These are phyloP conservation scores for Daldinia grandis DNA, from an alignment of 495 filamentous ascomycete genomes.

Conservation along the genomic window DNA sequence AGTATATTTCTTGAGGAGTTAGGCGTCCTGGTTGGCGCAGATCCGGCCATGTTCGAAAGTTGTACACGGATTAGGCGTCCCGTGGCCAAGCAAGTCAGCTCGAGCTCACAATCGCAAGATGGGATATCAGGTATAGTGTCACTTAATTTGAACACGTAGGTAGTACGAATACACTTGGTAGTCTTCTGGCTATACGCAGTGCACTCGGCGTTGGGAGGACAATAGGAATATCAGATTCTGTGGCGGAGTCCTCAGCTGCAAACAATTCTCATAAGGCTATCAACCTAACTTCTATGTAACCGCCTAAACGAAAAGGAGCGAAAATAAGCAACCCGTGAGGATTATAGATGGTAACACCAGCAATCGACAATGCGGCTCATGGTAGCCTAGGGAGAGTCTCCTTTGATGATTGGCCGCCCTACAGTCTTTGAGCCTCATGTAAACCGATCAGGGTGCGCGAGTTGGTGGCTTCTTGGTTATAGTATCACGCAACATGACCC, in stretches of 20 bases:
- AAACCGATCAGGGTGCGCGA: slow-evolving; percentile 38
- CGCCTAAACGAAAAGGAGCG: not conserved
- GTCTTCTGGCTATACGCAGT: not conserved
- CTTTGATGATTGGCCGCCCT: slow-evolving; percentile 9
- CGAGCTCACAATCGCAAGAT: not conserved
- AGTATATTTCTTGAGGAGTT: not conserved
- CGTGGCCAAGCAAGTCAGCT: slow-evolving; percentile 12
- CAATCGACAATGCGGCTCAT: slow-evolving; percentile 25
- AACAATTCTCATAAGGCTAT: slow-evolving; percentile 11
- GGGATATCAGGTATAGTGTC: slow-evolving; percentile 10
- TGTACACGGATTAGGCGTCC: slow-evolving; percentile 23
- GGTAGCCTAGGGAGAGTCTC: not conserved
- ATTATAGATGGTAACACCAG: slow-evolving; percentile 14
- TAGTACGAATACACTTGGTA: slow-evolving; percentile 3
- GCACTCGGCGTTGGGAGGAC: slow-evolving; percentile 1
- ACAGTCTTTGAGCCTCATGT: slow-evolving; percentile 27
- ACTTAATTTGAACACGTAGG: slow-evolving; percentile 10
- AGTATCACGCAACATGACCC: slow-evolving; percentile 7
- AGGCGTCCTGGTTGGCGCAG: slow-evolving; percentile 17
- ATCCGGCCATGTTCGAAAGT: slow-evolving; percentile 22
- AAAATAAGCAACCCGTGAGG: not conserved
- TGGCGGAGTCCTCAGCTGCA: slow-evolving; percentile 6
- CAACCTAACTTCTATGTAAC: slow-evolving; percentile 11
- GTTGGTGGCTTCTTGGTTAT: slow-evolving; percentile 20
- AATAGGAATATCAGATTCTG: slow-evolving; percentile 1